phyloP scores from a whole-genome alignment of 1,139 yeast species.

The Geotrichum europaeum region DNA sequence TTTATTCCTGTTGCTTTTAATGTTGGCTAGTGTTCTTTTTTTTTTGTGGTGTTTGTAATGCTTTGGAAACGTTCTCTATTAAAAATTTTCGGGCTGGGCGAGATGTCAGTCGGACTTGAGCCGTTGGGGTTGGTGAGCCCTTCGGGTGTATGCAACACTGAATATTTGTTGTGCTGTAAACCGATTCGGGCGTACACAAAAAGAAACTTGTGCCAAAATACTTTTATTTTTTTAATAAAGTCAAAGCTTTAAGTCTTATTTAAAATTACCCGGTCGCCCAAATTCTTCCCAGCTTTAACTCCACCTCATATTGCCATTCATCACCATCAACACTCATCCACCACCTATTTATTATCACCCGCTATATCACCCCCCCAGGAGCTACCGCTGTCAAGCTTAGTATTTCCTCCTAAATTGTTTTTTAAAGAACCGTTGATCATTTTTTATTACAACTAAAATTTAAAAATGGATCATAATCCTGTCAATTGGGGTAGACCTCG shows the following conservation, averaged over 20 bases:
- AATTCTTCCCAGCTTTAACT: neutral
- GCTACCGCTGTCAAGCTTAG: neutral
- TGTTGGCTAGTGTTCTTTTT: neutral
- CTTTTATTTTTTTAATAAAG: neutral
- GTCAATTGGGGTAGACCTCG: constrained; percentile 93
- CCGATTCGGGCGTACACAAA: neutral
- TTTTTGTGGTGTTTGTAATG: neutral
- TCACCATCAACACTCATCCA: neutral
- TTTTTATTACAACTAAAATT: neutral
- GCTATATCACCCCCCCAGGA: neutral
- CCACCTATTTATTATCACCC: neutral
- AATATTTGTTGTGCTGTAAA: neutral
- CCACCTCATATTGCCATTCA: neutral
- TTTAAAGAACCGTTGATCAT: neutral
- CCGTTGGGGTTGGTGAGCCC: neutral
- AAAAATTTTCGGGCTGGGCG: neutral
- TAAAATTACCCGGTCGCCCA: neutral
- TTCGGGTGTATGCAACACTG: neutral
- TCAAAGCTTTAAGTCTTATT: neutral
- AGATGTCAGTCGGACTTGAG: neutral
- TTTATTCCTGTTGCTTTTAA: neutral
- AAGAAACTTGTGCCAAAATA: neutral
- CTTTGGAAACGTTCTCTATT: no score
- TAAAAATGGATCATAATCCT: constrained; percentile 90
- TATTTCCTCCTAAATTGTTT: neutral